Base-by-base conservation (phyloP, 345 rosid species). In the Hirschfeldia incana region DNA sequence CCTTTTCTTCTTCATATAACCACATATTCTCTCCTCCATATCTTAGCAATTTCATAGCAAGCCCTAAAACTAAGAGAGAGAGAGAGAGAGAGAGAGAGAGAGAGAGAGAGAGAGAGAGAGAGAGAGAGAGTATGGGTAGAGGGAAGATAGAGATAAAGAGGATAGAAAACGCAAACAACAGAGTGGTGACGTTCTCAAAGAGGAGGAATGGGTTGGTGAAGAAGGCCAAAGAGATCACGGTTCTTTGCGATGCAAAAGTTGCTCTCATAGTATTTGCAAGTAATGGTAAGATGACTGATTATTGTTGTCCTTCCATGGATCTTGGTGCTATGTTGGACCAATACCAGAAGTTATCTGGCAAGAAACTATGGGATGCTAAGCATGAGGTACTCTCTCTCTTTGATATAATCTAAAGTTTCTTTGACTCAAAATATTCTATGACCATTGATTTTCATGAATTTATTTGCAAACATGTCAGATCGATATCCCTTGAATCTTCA, bases 321-420 rank as follows among this genome's bases (percentile, higher is more conserved):
- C 72, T 93, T 92, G 78, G 81, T 69, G 91, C 91, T 73, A 81
- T 93, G 76, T 70, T 95, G 86, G 99, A 93, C 42, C 75, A 80
- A 66, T 95, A 95, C 60, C 97, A 93, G 71, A 90, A 86, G 74
- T 85, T 82, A 67, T 87, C 92, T 67, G 93, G 96, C 59, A 87
- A 91, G 76, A 91, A 87, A 85, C 65, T 95, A 60, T 93, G 99
- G 99, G 97, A 95, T 85, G 92, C 90, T 64, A 93, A 91, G 80
- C 99, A 93, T 86, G 98, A 95, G 98, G 99, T 95, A 61, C 59
- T 44, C 17, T 68, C 26, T 76, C 59, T 76, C 59, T 60, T 11
- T 28, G 6, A 4, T 37, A 8, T 74, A 17, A 16, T 59, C 67
- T 69, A 12, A 10, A 60, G 5, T 62, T 33, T 77, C 8, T 27